These are phyloP conservation scores for Didymella keratinophila DNA, from an alignment of 2,329 filamentous ascomycete species.

Conservation along the genomic window DNA sequence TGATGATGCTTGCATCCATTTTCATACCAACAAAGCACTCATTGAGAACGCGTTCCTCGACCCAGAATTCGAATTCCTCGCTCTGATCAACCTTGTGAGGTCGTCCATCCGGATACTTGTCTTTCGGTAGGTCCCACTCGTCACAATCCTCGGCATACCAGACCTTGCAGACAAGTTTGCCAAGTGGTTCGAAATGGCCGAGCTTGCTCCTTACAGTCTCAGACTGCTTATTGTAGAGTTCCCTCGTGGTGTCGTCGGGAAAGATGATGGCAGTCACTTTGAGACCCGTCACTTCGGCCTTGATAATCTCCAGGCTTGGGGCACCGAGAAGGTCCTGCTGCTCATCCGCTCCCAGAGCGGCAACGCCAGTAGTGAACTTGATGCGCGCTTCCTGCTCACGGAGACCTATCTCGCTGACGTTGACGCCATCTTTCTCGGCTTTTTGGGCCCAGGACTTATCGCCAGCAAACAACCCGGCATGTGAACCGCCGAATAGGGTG, in stretches of 20 bases:
- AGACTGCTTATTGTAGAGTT: constrained; percentile 57
- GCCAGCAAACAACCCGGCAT: constrained; percentile 53
- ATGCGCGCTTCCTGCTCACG: constrained; percentile 57
- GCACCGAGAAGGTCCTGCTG: constrained; percentile 49
- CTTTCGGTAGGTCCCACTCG: constrained; percentile 50
- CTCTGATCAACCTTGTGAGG: constrained; percentile 43
- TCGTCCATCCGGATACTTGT: constrained; percentile 35
- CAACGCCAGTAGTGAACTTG: constrained; percentile 60
- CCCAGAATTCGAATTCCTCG: constrained; percentile 63
- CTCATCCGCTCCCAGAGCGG: constrained; percentile 55
- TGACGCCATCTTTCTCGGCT: constrained; percentile 28
- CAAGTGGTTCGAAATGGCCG: constrained; percentile 58
- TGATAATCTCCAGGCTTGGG: constrained; percentile 28
- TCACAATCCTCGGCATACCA: constrained; percentile 56
- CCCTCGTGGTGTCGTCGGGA: constrained; percentile 50
- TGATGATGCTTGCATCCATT: constrained; percentile 48
- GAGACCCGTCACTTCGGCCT: constrained; percentile 42
- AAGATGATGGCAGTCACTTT: constrained; percentile 60
- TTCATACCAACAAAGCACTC: constrained; percentile 68
- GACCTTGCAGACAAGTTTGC: constrained; percentile 61
- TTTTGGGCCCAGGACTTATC: constrained; percentile 53
- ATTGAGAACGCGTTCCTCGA: constrained; percentile 69
- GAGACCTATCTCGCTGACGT: constrained; percentile 48
- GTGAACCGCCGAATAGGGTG: constrained; percentile 69
- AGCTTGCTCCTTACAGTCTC: constrained; percentile 48